Evolutionary conservation across 495 filamentous ascomycete genomes (phyloP), one percentile per base, ranked within the genome.

Genomic region (Neurospora tetrasperma): DNA sequence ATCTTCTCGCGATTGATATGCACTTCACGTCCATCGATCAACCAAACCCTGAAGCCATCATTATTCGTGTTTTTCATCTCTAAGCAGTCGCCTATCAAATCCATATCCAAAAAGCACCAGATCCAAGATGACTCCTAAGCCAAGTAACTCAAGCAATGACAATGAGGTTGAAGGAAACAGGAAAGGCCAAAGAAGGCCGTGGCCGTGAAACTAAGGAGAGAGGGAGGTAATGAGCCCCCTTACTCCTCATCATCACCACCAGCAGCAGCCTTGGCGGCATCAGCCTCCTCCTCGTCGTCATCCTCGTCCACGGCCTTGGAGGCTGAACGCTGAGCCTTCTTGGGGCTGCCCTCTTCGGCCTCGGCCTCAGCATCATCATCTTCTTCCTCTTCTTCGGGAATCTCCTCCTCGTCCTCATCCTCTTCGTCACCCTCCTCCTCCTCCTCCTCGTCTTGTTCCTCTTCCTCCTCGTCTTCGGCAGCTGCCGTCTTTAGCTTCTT

Each of bases 401-500:
- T 66, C 66, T 82, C 77, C 5, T 70, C 81, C 18, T 82, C 81
- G 3, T 78, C 77, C 16, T 71, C 81, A 4, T 80, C 81, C 12
- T 75, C 80, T 2, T 80, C 81, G 8, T 80, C 82, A 1, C 77
- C 80, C 10, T 78, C 79, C 9, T 77, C 79, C 9, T 77, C 79
- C 9, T 77, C 77, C 8, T 80, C 76, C 5, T 76, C 77, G 23
- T 79, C 79, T 10, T 79, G 78, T 23, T 79, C 81, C 5, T 81
- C 80, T 23, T 79, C 79, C 27, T 75, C 75, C 23, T 73, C 80
- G 1, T 78, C 77, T 35, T 80, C 82, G 71, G 75, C 76, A 35
- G 78, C 71, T 44, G 74, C 74, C 18, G 80, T 84, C 81, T 85
- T 85, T 76, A 79, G 73, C 76, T 85, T 85, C 76, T 85, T 85